These are phyloP conservation scores for Neurospora sp. DNA, from an alignment of 2,329 filamentous ascomycete species.

Conservation along the genomic window DNA sequence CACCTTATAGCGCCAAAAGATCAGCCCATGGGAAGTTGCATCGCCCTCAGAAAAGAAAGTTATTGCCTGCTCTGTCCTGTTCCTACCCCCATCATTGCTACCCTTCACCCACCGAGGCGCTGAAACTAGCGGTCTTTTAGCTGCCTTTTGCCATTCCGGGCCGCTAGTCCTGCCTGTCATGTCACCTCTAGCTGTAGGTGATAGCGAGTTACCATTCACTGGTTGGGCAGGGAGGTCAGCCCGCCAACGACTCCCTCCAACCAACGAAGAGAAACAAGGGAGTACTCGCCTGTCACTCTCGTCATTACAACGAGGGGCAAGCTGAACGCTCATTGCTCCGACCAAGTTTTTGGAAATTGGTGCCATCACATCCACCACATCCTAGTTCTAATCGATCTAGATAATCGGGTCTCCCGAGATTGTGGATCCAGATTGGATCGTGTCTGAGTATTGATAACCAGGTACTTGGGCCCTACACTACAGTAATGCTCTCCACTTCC, in stretches of 20 bases:
- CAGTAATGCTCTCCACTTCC: neutral
- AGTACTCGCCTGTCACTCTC: neutral
- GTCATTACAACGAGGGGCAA: neutral
- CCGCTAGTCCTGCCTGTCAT: neutral
- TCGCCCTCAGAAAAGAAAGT: neutral
- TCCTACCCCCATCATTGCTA: neutral
- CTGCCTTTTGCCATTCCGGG: neutral
- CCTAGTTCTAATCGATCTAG: conserved; percentile 6
- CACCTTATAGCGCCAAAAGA: neutral
- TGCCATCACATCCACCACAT: neutral
- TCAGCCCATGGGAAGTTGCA: neutral
- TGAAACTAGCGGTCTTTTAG: neutral
- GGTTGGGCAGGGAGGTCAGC: neutral
- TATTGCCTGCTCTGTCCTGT: neutral
- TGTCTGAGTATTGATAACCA: conserved; percentile 5
- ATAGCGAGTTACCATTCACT: neutral
- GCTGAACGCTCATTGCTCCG: conserved; percentile 10
- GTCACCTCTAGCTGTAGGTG: neutral
- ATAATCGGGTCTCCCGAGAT: conserved; percentile 12
- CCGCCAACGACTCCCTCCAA: neutral
- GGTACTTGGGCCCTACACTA: conserved; percentile 11
- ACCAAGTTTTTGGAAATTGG: conserved; percentile 9
- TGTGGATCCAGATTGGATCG: conserved; percentile 9
- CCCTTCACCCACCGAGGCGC: neutral
- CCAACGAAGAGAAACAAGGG: neutral